A percentile compares a stretch with the other conserved stretches of the same genome.
These are phyloP conservation scores for Boletus sensibilis DNA, from an alignment of 768 basidiomycete species.

Conservation along the genomic window DNA sequence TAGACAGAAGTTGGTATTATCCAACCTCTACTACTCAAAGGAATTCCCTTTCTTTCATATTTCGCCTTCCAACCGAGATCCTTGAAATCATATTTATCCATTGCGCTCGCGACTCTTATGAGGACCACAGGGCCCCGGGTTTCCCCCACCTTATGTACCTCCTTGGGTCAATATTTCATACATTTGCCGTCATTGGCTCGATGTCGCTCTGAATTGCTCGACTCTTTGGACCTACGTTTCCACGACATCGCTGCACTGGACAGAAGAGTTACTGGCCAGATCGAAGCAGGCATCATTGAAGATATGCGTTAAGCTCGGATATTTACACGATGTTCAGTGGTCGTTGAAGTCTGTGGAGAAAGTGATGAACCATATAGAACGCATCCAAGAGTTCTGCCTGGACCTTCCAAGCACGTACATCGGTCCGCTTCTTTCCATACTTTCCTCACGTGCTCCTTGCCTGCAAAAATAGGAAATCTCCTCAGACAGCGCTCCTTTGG, in stretches of 20 bases:
- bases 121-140: background rate
- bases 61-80: slow-evolving; percentile 6
- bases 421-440: too few species aligned
- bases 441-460: too few species aligned
- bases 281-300: background rate
- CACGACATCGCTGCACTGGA: slow-evolving; percentile 33
- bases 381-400: too few species aligned
- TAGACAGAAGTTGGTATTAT: background rate
- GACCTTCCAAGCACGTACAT: too few species aligned
- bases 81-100: slow-evolving; percentile 8
- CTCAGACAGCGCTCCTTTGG: too few species aligned
- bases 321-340: too few species aligned
- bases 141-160: background rate
- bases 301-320: too few species aligned
- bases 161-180: background rate
- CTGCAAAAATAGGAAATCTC: too few species aligned
- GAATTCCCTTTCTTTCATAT: slow-evolving; percentile 10
- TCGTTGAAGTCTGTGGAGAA: background rate
- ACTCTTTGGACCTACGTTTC: slow-evolving; percentile 37
- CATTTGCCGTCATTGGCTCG: slow-evolving; percentile 35
- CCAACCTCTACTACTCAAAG: background rate
- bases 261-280: slow-evolving; percentile 31
- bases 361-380: too few species aligned
- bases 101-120: background rate
- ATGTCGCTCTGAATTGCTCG: slow-evolving; percentile 38